Evolutionary conservation across 192 early-diverging fungal species (phyloP).

Genomic region (Coemansia sp.): DNA sequence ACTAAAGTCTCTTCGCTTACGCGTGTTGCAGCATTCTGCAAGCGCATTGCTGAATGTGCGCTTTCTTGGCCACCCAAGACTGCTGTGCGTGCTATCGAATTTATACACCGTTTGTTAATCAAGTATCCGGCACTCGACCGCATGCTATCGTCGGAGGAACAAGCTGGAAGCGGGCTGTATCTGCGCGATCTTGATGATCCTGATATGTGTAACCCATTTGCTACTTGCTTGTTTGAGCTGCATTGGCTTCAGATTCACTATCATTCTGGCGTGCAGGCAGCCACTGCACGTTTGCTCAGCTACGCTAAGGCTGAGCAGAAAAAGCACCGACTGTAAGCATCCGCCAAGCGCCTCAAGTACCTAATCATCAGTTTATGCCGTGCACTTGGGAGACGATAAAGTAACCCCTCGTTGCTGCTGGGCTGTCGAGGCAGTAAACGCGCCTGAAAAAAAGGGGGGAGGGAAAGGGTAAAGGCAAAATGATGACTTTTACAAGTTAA

Average conservation of each 20-base stretch:
- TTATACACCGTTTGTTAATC: constrained; percentile 46
- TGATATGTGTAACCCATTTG: constrained; percentile 93
- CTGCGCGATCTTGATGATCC: constrained; percentile 80
- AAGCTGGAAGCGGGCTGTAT: constrained; percentile 80
- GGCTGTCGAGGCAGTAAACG: neutral
- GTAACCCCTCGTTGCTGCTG: neutral
- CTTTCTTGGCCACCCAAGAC: constrained; percentile 77
- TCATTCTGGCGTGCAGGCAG: constrained; percentile 33
- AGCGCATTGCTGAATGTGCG: constrained; percentile 71
- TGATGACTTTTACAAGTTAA: neutral
- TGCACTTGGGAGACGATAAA: neutral
- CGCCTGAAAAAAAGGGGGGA: neutral
- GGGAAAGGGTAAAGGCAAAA: neutral
- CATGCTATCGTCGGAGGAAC: constrained; percentile 64
- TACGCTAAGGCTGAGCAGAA: constrained; percentile 42
- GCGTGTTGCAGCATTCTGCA: constrained; percentile 85
- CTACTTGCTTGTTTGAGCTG: constrained; percentile 87
- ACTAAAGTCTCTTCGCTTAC: constrained; percentile 71
- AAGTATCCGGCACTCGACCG: constrained; percentile 65
- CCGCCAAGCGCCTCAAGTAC: neutral
- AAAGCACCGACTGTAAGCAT: constrained; percentile 32
- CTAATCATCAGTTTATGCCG: neutral
- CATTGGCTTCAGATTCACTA: constrained; percentile 61
- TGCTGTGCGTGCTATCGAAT: constrained; percentile 64
- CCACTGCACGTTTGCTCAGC: constrained; percentile 31